Evolutionary conservation across 2,329 filamentous ascomycete species (phyloP), one percentile per base, ranked within the genome.

Genomic region (Stachybotrys chlorohalonatus): DNA sequence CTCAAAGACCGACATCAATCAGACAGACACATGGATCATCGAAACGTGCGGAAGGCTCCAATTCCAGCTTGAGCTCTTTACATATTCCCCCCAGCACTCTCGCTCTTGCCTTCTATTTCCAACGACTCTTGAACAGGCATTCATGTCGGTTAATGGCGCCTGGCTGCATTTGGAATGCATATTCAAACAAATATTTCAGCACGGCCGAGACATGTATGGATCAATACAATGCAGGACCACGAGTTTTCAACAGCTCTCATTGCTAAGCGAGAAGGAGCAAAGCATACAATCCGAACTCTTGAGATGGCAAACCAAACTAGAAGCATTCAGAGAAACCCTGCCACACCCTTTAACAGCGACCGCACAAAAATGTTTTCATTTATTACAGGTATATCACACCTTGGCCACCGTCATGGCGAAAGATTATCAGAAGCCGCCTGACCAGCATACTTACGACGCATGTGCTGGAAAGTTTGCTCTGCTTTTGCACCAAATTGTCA

Each of bases 371-470:
- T 53, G 56, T 1, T 55, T 53, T 39, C 57, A 60, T 49, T 55
- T 78, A 0, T 60, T 79, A 0, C 57, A 53, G 4, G 55, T 68
- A 3, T 74, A 77, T 55, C 66, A 78, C 58, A 66, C 62, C 52
- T 70, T 80, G 71, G 68, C 70, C 1, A 63, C 58, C 5, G 73
- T 80, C 54, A 76, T 78, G 68, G 63, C 63, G 11, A 61, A 67
- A 5, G 69, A 69, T 0, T 70, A 67, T 51, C 62, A 74, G 0
- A 56, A 56, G 1, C 55, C 57, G 3, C 49, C 52, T 7, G 62
- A 70, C 49, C 72, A 77, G 56, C 60, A 55, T 2, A 59, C 64
- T 9, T 78, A 68, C 51, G 74, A 78, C 58, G 39, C 54, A 1
- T 62, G 72, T 49, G 66, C 63, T 5, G 30, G 60, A 1, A 52